Percentiles rank a stretch among this genome's conserved stretches.
phyloP scores from a whole-genome alignment of 768 basidiomycete species.

The Amanita molliuscula region DNA sequence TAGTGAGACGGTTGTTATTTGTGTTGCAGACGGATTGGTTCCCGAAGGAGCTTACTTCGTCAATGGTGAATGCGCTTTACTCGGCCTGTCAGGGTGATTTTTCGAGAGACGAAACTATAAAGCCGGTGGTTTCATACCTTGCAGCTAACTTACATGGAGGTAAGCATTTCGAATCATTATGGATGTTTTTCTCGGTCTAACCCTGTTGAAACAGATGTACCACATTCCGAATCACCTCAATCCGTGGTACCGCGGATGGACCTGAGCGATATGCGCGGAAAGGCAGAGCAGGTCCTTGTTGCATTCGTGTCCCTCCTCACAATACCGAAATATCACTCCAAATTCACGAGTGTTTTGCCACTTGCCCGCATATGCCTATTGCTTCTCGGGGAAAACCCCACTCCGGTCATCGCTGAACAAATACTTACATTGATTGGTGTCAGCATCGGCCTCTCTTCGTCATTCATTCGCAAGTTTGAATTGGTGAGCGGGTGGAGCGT shows the following conservation, averaged over 20 bases:
- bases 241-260: constrained; percentile 52
- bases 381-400: constrained; percentile 69
- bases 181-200: not conserved
- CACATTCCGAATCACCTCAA: constrained; percentile 29
- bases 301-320: constrained; percentile 54
- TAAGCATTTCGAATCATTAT: constrained; percentile 18
- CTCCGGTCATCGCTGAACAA: constrained; percentile 44
- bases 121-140: constrained; percentile 78
- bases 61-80: constrained; percentile 50
- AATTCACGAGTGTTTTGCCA: constrained; percentile 67
- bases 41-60: constrained; percentile 34
- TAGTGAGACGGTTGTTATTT: constrained; percentile 73
- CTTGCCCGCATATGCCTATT: constrained; percentile 71
- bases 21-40: constrained; percentile 78
- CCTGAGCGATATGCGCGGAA: constrained; percentile 35
- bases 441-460: constrained; percentile 40
- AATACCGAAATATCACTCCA: constrained; percentile 46
- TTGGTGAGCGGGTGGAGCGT: constrained; percentile 77
- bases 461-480: constrained; percentile 78
- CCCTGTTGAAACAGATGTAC: not conserved
- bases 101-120: constrained; percentile 64
- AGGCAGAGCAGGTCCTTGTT: constrained; percentile 59
- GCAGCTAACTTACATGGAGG: constrained; percentile 71
- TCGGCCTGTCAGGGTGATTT: constrained; percentile 57
- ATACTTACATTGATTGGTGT: constrained; percentile 51